Base-by-base conservation (phyloP, 78 protist genomes). In the Dictyostelium firmibasis region DNA sequence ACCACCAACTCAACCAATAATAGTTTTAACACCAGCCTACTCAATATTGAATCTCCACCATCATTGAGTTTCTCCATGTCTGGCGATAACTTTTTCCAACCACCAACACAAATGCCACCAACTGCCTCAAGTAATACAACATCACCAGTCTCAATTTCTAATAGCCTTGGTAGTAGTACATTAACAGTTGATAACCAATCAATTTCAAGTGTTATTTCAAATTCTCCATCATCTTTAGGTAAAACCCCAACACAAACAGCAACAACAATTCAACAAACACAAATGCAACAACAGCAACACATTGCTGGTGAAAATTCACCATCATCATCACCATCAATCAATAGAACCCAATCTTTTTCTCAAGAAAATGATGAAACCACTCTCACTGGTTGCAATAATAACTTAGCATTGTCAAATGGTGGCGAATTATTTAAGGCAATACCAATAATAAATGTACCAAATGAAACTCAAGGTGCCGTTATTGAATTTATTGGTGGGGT, bases 401-500 rank as follows among this genome's bases (percentile, higher is more conserved):
- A 79, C 47, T 44, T 44, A 27, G 25, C 67, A 44, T 36, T 79
- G 25, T 27, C 69, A 44, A 44, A 29, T 44, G 69, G 33, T 44
- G 67, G 33, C 16, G 67, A 38, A 27, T n/a, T 47, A 36, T 33
- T 36, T 44, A 33, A n/a, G 27, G 5, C 44, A 10, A 36, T 36
- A 77, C 83, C 92, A 76, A 77, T 53, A 11, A 33, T 60, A 3
- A 87, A 14, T 25, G 87, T 89, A 9, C 94, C 94, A 44, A 89
- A 70, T 70, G 94, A 89, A 50, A 89, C 94, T 18, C 94, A 89
- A 14, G 94, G 94, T 69, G 94, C 94, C 13, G 11, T 33, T 9
- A 81, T 89, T 81, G 94, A 89, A 81, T 89, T 89, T 43, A 64
- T 81, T 27, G 94, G 94, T 50, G 89, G 72, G 25, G 94, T 89